Percentiles rank a stretch among this genome's conserved stretches.
phyloP scores from a whole-genome alignment of 768 basidiomycete species.

The Scleroderma bovista region DNA sequence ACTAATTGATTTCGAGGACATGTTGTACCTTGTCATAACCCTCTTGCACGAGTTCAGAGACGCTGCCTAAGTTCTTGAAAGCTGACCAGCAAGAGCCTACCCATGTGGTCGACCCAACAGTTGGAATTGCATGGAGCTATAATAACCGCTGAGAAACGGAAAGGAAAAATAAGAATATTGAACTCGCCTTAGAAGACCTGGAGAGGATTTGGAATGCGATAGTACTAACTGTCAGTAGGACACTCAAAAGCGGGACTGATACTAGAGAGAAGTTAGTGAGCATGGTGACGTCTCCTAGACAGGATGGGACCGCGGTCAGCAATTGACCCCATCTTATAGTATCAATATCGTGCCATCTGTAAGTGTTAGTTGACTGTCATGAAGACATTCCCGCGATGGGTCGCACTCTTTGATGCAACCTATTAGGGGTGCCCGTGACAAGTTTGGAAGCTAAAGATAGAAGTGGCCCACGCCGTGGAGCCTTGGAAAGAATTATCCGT shows the following conservation, averaged over 20 bases:
- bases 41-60: background rate
- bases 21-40: no score
- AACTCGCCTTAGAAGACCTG: no score
- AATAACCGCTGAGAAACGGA: no score
- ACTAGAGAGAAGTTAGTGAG: no score
- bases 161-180: no score
- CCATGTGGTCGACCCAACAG: background rate
- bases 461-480: no score
- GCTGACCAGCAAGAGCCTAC: background rate
- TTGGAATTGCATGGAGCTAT: background rate
- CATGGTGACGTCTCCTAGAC: background rate
- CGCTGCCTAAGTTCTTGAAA: background rate
- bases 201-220: no score
- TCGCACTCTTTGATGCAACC: background rate
- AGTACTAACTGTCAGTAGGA: no score
- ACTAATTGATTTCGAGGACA: no score
- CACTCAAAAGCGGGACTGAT: no score
- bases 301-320: background rate
- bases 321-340: background rate
- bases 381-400: background rate
- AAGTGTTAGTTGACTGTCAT: background rate
- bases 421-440: background rate
- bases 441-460: no score
- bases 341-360: background rate
- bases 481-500: no score